A percentile compares a stretch with the other conserved stretches of the same genome.
Evolutionary conservation across 768 basidiomycete species (phyloP).

Genomic region (Tricholoma sp.): DNA sequence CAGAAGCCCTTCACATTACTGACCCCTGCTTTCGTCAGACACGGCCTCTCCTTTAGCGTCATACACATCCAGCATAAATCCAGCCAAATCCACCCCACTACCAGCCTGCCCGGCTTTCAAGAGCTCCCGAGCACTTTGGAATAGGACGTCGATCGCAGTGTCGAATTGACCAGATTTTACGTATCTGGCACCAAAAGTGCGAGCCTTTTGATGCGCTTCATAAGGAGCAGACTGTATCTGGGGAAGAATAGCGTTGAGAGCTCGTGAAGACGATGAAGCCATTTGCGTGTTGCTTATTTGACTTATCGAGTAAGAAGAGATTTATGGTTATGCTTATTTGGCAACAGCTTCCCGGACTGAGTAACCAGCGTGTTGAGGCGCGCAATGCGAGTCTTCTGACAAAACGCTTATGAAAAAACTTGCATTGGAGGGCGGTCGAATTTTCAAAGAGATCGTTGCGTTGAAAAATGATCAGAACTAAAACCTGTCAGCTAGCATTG

Average conservation of each 20-base stretch:
- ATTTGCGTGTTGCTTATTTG: conserved; percentile 7
- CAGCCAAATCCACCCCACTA: conserved; percentile 82
- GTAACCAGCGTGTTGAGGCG: no score
- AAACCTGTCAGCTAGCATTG: no score
- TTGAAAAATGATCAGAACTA: no score
- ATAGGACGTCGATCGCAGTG: conserved; percentile 89
- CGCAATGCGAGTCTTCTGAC: no score
- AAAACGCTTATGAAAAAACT: no score
- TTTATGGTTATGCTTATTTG: background rate
- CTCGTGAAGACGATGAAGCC: conserved; percentile 49
- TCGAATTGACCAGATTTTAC: conserved; percentile 75
- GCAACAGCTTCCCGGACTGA: background rate
- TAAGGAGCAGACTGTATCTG: conserved; percentile 74
- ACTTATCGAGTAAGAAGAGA: background rate
- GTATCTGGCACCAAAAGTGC: conserved; percentile 90
- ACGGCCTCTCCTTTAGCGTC: conserved; percentile 68
- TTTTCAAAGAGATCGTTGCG: no score
- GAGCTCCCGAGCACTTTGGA: conserved; percentile 83
- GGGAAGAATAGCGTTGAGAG: conserved; percentile 71
- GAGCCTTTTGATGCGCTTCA: conserved; percentile 94
- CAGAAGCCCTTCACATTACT: conserved; percentile 18
- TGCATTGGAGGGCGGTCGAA: no score
- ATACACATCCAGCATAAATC: conserved; percentile 81
- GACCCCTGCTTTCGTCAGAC: conserved; percentile 78
- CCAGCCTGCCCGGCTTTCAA: conserved; percentile 86